Base-by-base conservation (phyloP, 164 flowering plant genomes). In the Cinnamomum chago region DNA sequence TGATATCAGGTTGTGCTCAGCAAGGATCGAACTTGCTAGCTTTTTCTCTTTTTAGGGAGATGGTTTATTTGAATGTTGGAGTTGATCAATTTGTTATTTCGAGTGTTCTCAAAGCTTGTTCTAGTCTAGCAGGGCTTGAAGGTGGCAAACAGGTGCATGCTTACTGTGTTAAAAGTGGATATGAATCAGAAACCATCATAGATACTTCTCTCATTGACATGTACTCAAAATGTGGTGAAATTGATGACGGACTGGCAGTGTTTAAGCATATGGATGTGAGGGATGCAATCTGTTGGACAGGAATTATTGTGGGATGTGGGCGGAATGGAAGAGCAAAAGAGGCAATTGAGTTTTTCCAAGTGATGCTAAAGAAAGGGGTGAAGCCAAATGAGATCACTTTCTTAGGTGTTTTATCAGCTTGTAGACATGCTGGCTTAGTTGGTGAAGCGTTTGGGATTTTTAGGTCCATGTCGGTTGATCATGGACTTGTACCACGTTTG, bases 231-330 rank as follows among this genome's bases (percentile, higher is more conserved):
- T 78, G 76, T 52, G 81, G 83, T 62, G 74, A 73, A 51, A 76
- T 81, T 73, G 81, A 70, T 28, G 78, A 71, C 60, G 79, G 73
- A 25, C 5, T 76, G 5, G 73, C 68, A 25, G 58, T 78, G 50
- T 81, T 81, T 78, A 62, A 60, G 25, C n/a, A 72, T 33, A 55
- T 40, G 2, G 60, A 51, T 24, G 68, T 58, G 50, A 72, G 74
- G 73, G 83, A 81, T 28, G 76, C 75, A 1, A 69, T 78, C 25
- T 75, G 79, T 71, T 81, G 81, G 81, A 78, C 83, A 12, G 79
- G 79, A 40, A 81, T 81, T 25, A 81, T 81, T 58, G 74, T 73
- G 2, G 83, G 83, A 11, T 75, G 83, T 51, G 83, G 76, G 50
- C 77, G 60, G 74, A 78, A 78, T 71, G 83, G 83, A 50, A 78